A percentile compares a stretch with the other conserved stretches of the same genome.
Evolutionary conservation across 345 rosid genomes (phyloP).

Genomic region (Syzygium grande): DNA sequence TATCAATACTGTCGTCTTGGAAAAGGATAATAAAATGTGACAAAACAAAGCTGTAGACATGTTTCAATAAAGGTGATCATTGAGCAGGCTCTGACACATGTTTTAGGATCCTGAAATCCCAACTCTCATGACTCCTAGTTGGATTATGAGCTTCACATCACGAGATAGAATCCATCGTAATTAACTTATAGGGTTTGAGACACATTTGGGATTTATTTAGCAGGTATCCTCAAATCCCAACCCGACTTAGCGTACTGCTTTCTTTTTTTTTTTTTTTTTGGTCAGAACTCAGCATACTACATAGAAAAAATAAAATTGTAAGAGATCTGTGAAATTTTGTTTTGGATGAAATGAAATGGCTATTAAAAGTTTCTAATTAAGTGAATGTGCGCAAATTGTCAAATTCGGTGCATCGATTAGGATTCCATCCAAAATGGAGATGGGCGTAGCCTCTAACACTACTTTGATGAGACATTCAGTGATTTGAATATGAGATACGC

Average conservation of each 20-base stretch:
- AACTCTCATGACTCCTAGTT: not conserved
- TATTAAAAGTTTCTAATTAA: not conserved
- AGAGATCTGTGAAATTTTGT: not conserved
- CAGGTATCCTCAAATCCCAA: not conserved
- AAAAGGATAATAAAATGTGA: not conserved
- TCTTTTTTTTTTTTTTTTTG: too few relatives aligned
- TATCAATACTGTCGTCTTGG: not conserved
- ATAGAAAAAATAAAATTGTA: not conserved
- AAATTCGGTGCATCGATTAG: fast-evolving
- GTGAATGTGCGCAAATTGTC: not conserved
- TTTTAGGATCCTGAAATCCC: not conserved
- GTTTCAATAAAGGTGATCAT: not conserved
- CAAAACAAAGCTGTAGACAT: not conserved
- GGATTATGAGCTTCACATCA: not conserved
- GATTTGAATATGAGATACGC: not conserved
- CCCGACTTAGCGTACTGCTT: not conserved
- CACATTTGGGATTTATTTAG: not conserved
- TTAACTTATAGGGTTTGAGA: not conserved
- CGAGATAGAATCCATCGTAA: fast-evolving
- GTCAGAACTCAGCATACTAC: not conserved
- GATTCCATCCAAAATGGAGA: not conserved
- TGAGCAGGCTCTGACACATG: not conserved
- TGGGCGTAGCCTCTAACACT: fast-evolving
- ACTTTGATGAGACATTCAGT: not conserved
- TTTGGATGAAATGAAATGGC: not conserved